Evolutionary conservation across 257 asterid species (phyloP).

Genomic region (Parsonsia alboflavescens): DNA sequence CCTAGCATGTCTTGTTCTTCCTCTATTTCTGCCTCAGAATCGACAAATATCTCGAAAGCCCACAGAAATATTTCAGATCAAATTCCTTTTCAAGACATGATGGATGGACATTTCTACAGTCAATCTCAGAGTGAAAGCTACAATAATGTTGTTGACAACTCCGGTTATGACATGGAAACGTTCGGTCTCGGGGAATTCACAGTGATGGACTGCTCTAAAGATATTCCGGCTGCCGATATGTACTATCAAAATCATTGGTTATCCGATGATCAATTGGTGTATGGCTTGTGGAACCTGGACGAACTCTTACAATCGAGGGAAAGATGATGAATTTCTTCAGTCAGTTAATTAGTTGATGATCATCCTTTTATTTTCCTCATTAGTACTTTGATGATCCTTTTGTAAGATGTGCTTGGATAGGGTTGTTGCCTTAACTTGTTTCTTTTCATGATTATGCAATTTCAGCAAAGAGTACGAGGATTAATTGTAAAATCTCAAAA

Average conservation of each 20-base stretch:
- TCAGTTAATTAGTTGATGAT: neutral
- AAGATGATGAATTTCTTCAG: neutral
- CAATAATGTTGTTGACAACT: slow-evolving; percentile 10
- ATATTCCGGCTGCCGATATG: slow-evolving; percentile 6
- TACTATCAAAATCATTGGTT: slow-evolving; percentile 16
- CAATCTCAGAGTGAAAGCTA: slow-evolving; percentile 10
- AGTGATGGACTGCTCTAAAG: neutral
- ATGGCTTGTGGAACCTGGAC: slow-evolving; percentile 28
- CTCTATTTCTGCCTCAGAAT: slow-evolving; percentile 10
- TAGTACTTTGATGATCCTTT: neutral
- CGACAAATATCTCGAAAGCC: neutral
- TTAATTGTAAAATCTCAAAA: too few relatives aligned
- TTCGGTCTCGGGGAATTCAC: neutral
- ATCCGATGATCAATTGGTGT: slow-evolving; percentile 19
- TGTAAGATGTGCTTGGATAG: neutral
- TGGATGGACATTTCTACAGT: slow-evolving; percentile 8
- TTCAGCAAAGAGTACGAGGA: neutral
- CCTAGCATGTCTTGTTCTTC: slow-evolving; percentile 7
- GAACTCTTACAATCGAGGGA: slow-evolving; percentile 15
- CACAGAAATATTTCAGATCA: neutral
- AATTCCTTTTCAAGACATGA: neutral
- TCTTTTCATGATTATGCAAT: neutral
- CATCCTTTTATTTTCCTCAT: neutral
- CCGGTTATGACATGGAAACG: slow-evolving; percentile 13
- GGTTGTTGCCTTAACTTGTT: neutral